Evolutionary conservation across 345 rosid species (phyloP).

Genomic region (Trapa bicornis): DNA sequence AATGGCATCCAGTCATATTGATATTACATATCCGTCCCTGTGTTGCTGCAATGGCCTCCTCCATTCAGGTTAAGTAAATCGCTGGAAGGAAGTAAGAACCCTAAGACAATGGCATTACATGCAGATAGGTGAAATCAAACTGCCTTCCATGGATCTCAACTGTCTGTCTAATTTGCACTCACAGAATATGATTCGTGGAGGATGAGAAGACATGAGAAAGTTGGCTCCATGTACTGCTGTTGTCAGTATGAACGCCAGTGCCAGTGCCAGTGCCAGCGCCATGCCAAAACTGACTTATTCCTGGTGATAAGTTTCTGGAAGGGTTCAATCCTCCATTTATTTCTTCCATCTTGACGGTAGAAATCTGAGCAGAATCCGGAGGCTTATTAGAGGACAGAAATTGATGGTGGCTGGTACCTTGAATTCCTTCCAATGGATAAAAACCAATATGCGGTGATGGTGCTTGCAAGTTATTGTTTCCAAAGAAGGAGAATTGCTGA

Average conservation of each 20-base stretch:
- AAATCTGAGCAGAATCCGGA: constrained; percentile 16
- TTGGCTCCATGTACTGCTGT: constrained; percentile 26
- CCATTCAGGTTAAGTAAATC: too few relatives aligned
- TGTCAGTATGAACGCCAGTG: neutral
- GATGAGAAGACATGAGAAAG: constrained; percentile 32
- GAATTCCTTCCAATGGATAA: constrained; percentile 25
- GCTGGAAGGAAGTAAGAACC: too few relatives aligned
- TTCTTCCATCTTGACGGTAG: constrained; percentile 32
- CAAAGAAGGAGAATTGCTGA: constrained; percentile 30
- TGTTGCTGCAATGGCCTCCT: too few relatives aligned
- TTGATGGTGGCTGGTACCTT: constrained; percentile 9
- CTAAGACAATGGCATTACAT: too few relatives aligned
- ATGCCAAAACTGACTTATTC: constrained; percentile 21
- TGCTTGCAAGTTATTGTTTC: constrained; percentile 9
- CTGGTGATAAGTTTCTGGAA: constrained; percentile 36
- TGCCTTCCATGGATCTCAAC: too few relatives aligned
- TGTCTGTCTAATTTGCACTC: neutral
- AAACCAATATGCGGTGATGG: constrained; percentile 8
- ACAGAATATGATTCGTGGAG: constrained; percentile 30
- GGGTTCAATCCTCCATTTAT: constrained; percentile 21
- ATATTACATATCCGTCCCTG: too few relatives aligned
- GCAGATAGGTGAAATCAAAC: too few relatives aligned
- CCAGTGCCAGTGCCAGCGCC: constrained; percentile 7
- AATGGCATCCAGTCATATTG: too few relatives aligned
- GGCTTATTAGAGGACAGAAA: constrained; percentile 11